Evolutionary conservation across 805 yeast species (phyloP).

Genomic region (Candida corydali): DNA sequence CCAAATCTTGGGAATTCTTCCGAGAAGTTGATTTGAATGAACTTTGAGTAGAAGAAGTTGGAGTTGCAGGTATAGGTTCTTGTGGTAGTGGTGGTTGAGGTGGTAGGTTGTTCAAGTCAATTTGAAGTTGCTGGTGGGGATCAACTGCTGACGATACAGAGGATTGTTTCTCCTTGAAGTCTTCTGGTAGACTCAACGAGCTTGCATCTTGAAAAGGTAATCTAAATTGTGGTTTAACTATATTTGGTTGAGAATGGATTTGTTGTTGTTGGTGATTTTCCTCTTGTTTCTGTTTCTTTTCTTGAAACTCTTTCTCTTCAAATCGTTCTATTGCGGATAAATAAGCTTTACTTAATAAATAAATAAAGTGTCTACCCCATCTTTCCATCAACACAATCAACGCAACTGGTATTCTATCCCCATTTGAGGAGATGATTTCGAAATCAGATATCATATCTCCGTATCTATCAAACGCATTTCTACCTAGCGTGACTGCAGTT

Average conservation of each 20-base stretch:
- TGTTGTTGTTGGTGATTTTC: conserved; percentile 20
- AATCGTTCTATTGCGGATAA: conserved; percentile 49
- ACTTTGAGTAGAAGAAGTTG: conserved; percentile 22
- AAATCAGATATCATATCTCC: conserved; percentile 65
- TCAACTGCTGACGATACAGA: conserved; percentile 17
- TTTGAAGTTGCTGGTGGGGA: conserved; percentile 17
- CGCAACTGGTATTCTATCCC: conserved; percentile 64
- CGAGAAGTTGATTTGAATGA: conserved; percentile 34
- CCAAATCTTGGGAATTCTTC: conserved; percentile 31
- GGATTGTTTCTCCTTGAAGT: conserved; percentile 6
- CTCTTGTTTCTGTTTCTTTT: conserved; percentile 8
- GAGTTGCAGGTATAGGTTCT: conserved; percentile 46
- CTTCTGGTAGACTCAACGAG: background rate
- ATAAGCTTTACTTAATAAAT: conserved; percentile 58
- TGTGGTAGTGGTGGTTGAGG: conserved; percentile 54
- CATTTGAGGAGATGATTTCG: conserved; percentile 67
- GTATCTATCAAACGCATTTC: conserved; percentile 66
- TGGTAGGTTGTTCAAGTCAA: conserved; percentile 44
- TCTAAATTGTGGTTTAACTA: conserved; percentile 49
- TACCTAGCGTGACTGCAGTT: conserved; percentile 72
- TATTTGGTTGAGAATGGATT: conserved; percentile 10
- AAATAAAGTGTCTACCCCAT: conserved; percentile 74
- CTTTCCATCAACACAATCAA: conserved; percentile 58
- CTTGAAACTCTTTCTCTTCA: conserved; percentile 17
- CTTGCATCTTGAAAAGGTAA: conserved; percentile 62